Evolutionary conservation across 257 asterid species (phyloP).

Genomic region (Solanum tarijense): DNA sequence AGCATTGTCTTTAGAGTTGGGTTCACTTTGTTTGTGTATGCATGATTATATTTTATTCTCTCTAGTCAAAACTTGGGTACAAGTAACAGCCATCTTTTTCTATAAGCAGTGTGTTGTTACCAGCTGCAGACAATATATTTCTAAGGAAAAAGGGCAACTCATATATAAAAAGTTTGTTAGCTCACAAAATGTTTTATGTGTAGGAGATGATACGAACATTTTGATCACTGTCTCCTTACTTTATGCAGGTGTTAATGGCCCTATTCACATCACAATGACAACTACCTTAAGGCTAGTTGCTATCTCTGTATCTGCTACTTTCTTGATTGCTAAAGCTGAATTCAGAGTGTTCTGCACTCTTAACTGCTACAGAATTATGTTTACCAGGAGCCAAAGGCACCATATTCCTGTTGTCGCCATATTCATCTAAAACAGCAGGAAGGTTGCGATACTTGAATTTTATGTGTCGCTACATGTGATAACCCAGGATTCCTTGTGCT

Average conservation of each 20-base stretch:
- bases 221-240: neutral
- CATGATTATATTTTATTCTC: neutral
- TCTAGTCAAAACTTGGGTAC: neutral
- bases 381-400: neutral
- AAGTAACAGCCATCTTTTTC: neutral
- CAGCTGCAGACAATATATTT: neutral
- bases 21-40: neutral
- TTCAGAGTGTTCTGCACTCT: neutral
- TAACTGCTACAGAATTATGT: neutral
- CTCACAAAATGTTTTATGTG: neutral
- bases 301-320: neutral
- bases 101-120: neutral
- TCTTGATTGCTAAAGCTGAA: neutral
- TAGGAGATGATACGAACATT: neutral
- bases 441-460: neutral
- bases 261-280: conserved; percentile 30
- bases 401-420: neutral
- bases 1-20: neutral
- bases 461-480: neutral
- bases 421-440: neutral
- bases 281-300: conserved; percentile 17
- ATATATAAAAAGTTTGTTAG: neutral
- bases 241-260: conserved; percentile 36
- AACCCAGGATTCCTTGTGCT: neutral
- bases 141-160: neutral